Evolutionary conservation across 768 basidiomycete species (phyloP).

Genomic region (Naganishia onofrii): DNA sequence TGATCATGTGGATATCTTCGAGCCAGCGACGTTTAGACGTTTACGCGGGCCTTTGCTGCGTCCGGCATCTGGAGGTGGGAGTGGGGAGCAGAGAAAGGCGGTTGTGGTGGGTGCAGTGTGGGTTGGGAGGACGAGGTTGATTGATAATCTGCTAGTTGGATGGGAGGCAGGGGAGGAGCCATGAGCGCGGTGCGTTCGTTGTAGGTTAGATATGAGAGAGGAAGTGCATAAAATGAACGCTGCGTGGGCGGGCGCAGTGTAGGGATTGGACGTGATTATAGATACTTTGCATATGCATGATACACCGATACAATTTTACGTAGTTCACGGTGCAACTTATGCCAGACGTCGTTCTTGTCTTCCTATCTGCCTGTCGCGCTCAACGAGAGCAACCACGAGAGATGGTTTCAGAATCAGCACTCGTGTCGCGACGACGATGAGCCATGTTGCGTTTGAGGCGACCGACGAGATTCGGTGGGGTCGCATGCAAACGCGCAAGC

Average conservation of each 20-base stretch:
- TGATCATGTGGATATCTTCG: conserved; percentile 89
- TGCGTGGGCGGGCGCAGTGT: conserved; percentile 2
- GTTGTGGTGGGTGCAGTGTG: conserved; percentile 83
- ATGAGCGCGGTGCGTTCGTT: neutral
- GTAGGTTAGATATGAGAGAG: neutral
- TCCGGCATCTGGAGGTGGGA: conserved; percentile 27
- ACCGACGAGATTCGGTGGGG: no score
- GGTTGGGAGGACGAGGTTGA: conserved; percentile 81
- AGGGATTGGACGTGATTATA: neutral
- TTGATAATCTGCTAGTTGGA: conserved; percentile 83
- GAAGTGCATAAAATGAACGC: neutral
- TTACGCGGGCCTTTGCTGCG: conserved; percentile 51
- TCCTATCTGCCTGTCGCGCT: no score
- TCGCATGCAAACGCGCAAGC: no score
- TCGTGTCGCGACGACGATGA: no score
- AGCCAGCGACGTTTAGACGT: conserved; percentile 69
- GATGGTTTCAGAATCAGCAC: no score
- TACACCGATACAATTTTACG: no score
- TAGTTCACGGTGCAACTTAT: no score
- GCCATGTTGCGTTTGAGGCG: no score
- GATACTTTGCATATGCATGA: neutral
- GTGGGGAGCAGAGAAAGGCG: conserved; percentile 54
- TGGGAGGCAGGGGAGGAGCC: conserved; percentile 36
- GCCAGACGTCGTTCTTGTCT: no score
- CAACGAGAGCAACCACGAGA: no score